Percentiles rank a stretch among this genome's conserved stretches.
Evolutionary conservation across 2,329 filamentous ascomycete species (phyloP).

Genomic region (Fonsecaea monophora): DNA sequence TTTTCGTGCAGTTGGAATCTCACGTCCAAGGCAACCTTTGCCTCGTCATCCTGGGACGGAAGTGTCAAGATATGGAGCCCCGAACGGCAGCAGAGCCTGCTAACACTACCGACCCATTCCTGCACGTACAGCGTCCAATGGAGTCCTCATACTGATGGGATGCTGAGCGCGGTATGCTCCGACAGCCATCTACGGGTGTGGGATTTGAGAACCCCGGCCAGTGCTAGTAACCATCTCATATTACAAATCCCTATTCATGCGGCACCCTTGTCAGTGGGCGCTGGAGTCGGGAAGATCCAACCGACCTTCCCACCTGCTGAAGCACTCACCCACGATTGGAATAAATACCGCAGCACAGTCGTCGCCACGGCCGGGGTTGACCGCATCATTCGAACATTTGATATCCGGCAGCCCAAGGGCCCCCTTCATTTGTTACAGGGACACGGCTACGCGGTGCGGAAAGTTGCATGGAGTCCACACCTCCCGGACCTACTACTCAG

Average conservation of each 20-base stretch:
- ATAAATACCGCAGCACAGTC: slow-evolving; percentile 88
- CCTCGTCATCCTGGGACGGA: slow-evolving; percentile 94
- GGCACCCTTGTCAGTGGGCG: slow-evolving; percentile 42
- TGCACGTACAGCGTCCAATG: slow-evolving; percentile 96
- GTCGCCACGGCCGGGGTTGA: slow-evolving; percentile 91
- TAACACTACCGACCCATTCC: slow-evolving; percentile 86
- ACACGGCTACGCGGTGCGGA: slow-evolving; percentile 88
- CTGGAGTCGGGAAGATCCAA: slow-evolving; percentile 39
- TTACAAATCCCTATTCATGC: slow-evolving; percentile 83
- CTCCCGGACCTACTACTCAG: slow-evolving; percentile 85
- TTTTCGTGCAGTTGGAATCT: slow-evolving; percentile 94
- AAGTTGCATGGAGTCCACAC: slow-evolving; percentile 91
- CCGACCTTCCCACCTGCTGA: slow-evolving; percentile 70
- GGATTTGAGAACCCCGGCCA: slow-evolving; percentile 85
- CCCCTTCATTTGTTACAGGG: slow-evolving; percentile 77
- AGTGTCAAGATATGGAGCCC: slow-evolving; percentile 97
- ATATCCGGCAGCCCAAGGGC: slow-evolving; percentile 78
- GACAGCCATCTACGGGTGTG: slow-evolving; percentile 91
- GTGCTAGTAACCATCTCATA: slow-evolving; percentile 85
- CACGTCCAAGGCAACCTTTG: slow-evolving; percentile 86
- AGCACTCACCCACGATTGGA: slow-evolving; percentile 96
- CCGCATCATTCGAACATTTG: slow-evolving; percentile 83
- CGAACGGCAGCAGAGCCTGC: slow-evolving; percentile 71
- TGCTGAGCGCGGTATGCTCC: slow-evolving; percentile 85
- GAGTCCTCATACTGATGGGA: slow-evolving; percentile 82